Base-by-base conservation (phyloP, 2,329 filamentous ascomycete genomes). In the Colletotrichum ledebouriae region DNA sequence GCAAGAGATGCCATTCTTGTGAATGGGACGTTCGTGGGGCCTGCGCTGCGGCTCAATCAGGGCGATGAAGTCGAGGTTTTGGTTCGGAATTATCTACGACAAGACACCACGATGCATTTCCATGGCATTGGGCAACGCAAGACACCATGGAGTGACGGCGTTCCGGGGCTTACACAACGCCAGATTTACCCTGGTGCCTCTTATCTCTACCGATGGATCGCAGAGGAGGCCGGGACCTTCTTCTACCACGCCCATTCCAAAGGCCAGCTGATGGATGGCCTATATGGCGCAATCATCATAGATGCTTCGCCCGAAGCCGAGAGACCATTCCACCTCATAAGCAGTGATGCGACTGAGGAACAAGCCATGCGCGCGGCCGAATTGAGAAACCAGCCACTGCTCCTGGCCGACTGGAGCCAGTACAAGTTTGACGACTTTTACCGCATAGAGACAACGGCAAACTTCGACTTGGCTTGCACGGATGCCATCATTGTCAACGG, bases 91-190 rank as follows among this genome's bases (percentile, higher is more conserved):
- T 71, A 73, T 0, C 63, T 78, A 29, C 73, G 71, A 2, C 70
- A 73, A 57, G 75, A 77, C 42, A 74, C 76, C 1, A 75, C 72
- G 2, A 71, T 78, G 11, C 76, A 79, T 53, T 74, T 67, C 33
- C 77, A 77, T 57, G 75, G 76, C 3, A 37, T 64, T 1, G 17
- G 6, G 1, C 61, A 64, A 34, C 55, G 44, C 3, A 52, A 4
- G 22, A 71, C 81, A 0, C 81, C 81, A 0, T 84, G 82, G 83
- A 79, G 81, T 3, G 83, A 84, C 64, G 83, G 83, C 25, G 79
- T 82, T 0, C 81, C 81, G 2, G 83, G 82, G 0, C 68, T 84
- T 3, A 77, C 81, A 2, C 83, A 84, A 65, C 72, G 74, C 13
- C 76, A 78, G 0, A 84, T 85, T 20, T 60, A 73, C 25, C 75